These are phyloP conservation scores for Globisporangium polare DNA, from an alignment of 352 stramenopile genomes.

Conservation along the genomic window DNA sequence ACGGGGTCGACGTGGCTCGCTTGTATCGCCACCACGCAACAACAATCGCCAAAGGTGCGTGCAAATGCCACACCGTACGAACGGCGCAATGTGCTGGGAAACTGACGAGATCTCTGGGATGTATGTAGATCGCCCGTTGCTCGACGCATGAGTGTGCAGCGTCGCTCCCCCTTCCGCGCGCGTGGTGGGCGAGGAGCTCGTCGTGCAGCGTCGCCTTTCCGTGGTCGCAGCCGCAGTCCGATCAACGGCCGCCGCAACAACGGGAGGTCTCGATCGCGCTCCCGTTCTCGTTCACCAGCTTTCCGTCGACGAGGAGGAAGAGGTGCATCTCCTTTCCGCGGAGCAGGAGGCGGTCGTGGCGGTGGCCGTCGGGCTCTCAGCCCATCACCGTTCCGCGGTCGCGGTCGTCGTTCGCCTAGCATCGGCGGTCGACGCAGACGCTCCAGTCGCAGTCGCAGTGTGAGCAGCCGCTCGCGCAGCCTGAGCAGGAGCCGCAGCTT, in stretches of 20 bases:
- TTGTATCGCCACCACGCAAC: conserved; percentile 9
- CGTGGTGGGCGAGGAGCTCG: conserved; percentile 17
- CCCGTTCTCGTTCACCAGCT: conserved; percentile 33
- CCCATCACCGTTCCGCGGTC: conserved; percentile 10
- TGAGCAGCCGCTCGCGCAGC: conserved; percentile 32
- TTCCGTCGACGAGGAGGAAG: conserved; percentile 39
- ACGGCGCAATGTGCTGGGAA: too few species aligned
- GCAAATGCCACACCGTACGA: too few species aligned
- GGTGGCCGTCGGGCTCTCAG: conserved; percentile 16
- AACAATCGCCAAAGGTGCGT: conserved; percentile 15
- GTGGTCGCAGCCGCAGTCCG: conserved; percentile 43
- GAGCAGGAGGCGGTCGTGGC: conserved; percentile 18
- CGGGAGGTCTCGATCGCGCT: conserved; percentile 18
- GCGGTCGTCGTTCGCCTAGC: conserved; percentile 9
- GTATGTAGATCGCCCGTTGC: conserved; percentile 4
- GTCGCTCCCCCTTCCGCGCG: conserved; percentile 22
- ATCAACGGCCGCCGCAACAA: conserved; percentile 17
- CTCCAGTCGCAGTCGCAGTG: conserved; percentile 28
- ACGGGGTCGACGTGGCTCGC: conserved; percentile 3
- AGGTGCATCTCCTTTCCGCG: conserved; percentile 32
- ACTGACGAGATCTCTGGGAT: background rate
- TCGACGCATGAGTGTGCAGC: conserved; percentile 6
- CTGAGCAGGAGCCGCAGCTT: conserved; percentile 20
- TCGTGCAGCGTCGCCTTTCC: conserved; percentile 41
- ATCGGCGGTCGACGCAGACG: conserved; percentile 19